Evolutionary conservation across 306 rosid species (phyloP), one percentile per base, ranked within the genome.

Genomic region (Pyrus bretschneideri): DNA sequence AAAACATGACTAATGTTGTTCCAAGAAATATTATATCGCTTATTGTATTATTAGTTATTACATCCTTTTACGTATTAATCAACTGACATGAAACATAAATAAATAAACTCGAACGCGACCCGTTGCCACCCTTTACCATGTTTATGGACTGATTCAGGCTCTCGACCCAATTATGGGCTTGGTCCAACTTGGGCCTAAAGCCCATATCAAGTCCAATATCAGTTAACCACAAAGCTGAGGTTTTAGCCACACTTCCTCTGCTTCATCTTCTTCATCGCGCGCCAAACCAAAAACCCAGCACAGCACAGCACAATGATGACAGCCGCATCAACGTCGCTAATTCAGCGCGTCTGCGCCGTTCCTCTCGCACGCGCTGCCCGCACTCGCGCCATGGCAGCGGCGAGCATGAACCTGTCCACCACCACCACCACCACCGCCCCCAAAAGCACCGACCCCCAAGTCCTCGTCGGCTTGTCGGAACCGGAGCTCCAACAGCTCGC

Each of bases 391-490:
- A 54, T 76, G 40, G 73, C 86, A 38, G 40, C 79, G 19, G 83
- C 52, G 69, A 75, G 72, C 58, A 22, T 38, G 49, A 80, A 49
- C 78, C 54, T 83, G 45, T 42, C 12, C 65, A 78, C 86, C 72
- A 54, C 75, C 65, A 78, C 86, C 72, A 54, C 75, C 51, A 27
- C 85, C 54, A 57, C 85, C 11, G 38, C 88, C 62, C 31, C 77
- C 64, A 51, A 80, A 21, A 66, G 21, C 6, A 49, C 71, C 35
- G 83, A 79, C 72, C 73, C 96, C n/a, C 80, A 88, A 74, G 90
- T 90, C 67, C 96, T 92, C 35, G 91, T 95, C 59, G 98, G 98
- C 69, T 62, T 95, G 86, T 89, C 98, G 71, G 93, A 95, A 44
- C 66, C 84, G 29, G 90, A 95, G 62, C 96, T 95, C 66, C 97